A percentile compares a stretch with the other conserved stretches of the same genome.
phyloP scores from a whole-genome alignment of 495 filamentous ascomycete species.

The Oidiodendron maius region DNA sequence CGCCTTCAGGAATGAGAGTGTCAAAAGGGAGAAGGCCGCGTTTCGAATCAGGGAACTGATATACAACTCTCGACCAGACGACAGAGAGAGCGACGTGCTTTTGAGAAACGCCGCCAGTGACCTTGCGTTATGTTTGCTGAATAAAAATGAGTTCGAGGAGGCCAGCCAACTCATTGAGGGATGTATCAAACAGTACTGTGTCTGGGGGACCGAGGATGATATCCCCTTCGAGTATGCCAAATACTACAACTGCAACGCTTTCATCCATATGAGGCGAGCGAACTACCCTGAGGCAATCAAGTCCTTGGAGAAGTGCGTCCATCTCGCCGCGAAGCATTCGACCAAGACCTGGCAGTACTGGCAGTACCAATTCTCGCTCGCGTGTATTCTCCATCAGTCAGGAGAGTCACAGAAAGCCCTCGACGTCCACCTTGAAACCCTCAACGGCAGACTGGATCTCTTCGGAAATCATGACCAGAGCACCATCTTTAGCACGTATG shows the following conservation, averaged over 20 bases:
- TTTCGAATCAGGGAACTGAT: background rate
- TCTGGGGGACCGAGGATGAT: slow-evolving; percentile 14
- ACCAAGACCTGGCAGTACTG: background rate
- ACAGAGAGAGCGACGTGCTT: background rate
- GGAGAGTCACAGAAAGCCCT: background rate
- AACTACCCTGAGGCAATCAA: background rate
- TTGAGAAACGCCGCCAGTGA: slow-evolving; percentile 19
- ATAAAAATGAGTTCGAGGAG: slow-evolving; percentile 19
- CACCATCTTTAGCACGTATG: background rate
- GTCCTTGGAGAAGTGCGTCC: background rate
- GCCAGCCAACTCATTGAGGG: slow-evolving; percentile 12
- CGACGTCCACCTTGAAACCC: background rate
- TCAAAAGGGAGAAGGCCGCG: background rate
- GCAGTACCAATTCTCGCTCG: background rate
- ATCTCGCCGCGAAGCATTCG: background rate
- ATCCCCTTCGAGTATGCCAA: slow-evolving; percentile 26
- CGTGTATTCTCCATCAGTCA: background rate
- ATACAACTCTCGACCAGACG: background rate
- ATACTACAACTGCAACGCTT: slow-evolving; percentile 14
- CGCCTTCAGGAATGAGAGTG: background rate
- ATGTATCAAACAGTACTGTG: slow-evolving; percentile 14
- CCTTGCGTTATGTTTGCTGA: slow-evolving; percentile 15
- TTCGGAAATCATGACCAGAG: background rate
- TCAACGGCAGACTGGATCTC: background rate
- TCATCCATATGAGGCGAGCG: background rate